A percentile compares a stretch with the other conserved stretches of the same genome.
Evolutionary conservation across 78 protist species (phyloP).

Genomic region (Dictyostelium purpureum): DNA sequence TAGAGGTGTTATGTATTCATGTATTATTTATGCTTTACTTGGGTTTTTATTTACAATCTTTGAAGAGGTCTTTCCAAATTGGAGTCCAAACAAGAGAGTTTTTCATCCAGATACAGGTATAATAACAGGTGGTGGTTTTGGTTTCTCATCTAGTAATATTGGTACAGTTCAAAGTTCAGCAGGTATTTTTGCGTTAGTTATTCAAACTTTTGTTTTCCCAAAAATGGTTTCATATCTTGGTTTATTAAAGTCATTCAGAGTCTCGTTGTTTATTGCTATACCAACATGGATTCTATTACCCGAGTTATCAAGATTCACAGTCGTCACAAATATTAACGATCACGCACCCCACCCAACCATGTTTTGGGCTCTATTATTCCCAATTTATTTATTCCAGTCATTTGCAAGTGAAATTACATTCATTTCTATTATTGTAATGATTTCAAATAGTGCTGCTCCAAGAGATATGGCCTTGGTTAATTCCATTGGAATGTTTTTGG

Average conservation of each 20-base stretch:
- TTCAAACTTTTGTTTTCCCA: conserved; percentile 32
- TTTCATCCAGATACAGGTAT: neutral
- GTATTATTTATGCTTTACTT: conserved; percentile 29
- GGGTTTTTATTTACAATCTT: conserved; percentile 65
- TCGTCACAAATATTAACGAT: neutral
- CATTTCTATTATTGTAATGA: conserved; percentile 55
- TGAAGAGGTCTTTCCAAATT: conserved; percentile 54
- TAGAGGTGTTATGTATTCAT: conserved; percentile 21
- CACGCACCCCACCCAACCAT: neutral
- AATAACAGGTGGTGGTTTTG: conserved; percentile 27
- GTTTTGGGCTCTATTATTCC: conserved; percentile 48
- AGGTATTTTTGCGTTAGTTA: conserved; percentile 37
- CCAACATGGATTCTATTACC: conserved; percentile 48
- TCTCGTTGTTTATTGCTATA: conserved; percentile 13
- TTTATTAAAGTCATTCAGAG: neutral
- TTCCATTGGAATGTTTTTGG: conserved; percentile 54
- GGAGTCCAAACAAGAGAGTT: conserved; percentile 2
- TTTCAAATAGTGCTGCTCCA: conserved; percentile 16
- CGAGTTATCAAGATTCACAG: conserved; percentile 7
- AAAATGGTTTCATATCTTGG: neutral
- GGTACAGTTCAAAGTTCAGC: conserved; percentile 34
- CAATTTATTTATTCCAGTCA: conserved; percentile 34
- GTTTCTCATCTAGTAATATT: conserved; percentile 9
- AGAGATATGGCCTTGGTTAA: conserved; percentile 66
- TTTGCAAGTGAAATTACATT: conserved; percentile 38